A percentile compares a stretch with the other conserved stretches of the same genome.
phyloP scores from a whole-genome alignment of 345 rosid genomes.

The Aquilaria sinensis region DNA sequence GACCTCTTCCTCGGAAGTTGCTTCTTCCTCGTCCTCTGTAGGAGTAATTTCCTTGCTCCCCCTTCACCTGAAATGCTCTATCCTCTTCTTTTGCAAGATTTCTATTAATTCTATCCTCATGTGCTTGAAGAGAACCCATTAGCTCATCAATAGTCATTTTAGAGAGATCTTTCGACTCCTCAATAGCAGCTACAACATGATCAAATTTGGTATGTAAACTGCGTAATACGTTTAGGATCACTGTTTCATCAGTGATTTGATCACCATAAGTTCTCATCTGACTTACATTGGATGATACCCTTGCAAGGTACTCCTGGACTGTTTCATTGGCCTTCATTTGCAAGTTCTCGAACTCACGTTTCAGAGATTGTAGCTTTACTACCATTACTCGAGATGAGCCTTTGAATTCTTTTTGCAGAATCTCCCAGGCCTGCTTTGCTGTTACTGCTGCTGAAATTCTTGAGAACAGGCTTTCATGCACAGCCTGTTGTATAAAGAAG shows the following conservation, averaged over 20 bases:
- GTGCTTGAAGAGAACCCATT: background rate
- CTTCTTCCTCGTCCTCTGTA: background rate
- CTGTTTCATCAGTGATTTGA: background rate
- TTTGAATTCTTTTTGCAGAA: background rate
- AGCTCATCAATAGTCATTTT: background rate
- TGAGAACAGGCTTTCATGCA: background rate
- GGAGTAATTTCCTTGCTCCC: background rate
- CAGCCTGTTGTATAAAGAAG: background rate
- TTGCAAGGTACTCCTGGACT: background rate
- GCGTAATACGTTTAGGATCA: background rate
- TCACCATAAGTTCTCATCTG: background rate
- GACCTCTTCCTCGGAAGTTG: too few relatives aligned
- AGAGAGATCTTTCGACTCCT: background rate
- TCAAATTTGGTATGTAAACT: background rate
- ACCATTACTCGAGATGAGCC: background rate
- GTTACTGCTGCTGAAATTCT: background rate
- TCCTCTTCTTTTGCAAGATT: background rate
- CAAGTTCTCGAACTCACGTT: background rate
- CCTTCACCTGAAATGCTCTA: background rate
- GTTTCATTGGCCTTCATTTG: background rate
- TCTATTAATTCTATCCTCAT: background rate
- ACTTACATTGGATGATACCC: background rate
- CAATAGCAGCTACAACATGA: background rate
- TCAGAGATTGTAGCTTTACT: background rate
- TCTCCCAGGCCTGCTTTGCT: background rate